Percentiles rank a stretch among this genome's conserved stretches.
Evolutionary conservation across 306 rosid species (phyloP).

Genomic region (Crotalaria pallida): DNA sequence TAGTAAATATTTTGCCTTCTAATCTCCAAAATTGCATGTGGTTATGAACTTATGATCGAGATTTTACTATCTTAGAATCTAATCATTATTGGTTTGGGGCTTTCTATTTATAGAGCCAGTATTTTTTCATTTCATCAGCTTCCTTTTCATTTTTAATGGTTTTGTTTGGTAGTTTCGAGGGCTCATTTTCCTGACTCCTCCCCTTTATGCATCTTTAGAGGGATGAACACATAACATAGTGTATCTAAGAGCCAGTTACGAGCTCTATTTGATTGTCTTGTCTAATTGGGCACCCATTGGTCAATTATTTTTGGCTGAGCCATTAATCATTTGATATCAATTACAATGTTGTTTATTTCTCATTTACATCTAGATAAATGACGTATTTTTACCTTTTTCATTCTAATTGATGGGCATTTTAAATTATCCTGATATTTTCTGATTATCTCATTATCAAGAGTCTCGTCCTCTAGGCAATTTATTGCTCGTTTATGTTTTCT

Average conservation of each 20-base stretch:
- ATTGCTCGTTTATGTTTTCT: constrained; percentile 4
- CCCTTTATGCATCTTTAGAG: background rate
- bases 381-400: background rate
- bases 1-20: too few relatives aligned
- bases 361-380: background rate
- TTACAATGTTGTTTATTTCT: background rate
- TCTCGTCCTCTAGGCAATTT: background rate
- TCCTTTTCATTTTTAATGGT: background rate
- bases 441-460: background rate
- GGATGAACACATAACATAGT: background rate
- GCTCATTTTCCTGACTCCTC: background rate
- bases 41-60: background rate
- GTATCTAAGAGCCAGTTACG: background rate
- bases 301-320: background rate
- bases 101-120: constrained; percentile 4
- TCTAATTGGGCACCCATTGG: background rate
- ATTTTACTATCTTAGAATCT: background rate
- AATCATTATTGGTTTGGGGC: background rate
- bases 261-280: background rate
- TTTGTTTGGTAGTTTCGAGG: background rate
- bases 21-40: too few relatives aligned
- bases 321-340: background rate
- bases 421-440: background rate
- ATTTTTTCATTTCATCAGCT: background rate
- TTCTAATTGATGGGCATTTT: background rate